phyloP scores from a whole-genome alignment of 495 filamentous ascomycete genomes.

The Bathelium albidoporum region DNA sequence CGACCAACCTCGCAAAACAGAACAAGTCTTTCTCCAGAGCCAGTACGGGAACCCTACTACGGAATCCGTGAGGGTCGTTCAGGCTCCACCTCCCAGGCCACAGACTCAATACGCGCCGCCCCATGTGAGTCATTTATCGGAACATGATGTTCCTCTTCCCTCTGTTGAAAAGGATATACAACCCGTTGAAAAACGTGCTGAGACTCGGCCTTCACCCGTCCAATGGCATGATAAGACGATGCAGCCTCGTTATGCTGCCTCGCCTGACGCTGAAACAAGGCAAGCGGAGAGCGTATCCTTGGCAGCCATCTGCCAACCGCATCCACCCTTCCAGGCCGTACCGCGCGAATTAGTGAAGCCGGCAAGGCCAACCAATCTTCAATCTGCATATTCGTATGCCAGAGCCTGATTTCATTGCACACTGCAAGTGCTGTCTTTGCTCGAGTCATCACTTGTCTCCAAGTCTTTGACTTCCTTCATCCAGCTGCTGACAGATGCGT shows the following conservation, averaged over 20 bases:
- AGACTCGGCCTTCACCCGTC: neutral
- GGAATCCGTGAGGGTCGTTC: neutral
- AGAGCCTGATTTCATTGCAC: neutral
- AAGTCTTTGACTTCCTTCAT: neutral
- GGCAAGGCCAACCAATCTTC: neutral
- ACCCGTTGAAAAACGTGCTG: too few species aligned
- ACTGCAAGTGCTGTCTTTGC: neutral
- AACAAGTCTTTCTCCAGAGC: neutral
- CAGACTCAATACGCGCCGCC: neutral
- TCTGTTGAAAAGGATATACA: neutral
- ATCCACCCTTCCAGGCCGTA: neutral
- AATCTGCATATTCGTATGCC: neutral
- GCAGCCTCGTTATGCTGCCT: neutral
- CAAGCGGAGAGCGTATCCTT: neutral
- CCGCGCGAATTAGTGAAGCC: neutral
- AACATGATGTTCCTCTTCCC: slow-evolving; percentile 3
- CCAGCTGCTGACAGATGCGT: neutral
- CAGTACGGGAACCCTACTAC: neutral
- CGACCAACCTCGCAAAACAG: neutral
- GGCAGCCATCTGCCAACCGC: neutral
- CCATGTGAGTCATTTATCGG: neutral
- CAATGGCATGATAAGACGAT: neutral
- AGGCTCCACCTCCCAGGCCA: neutral
- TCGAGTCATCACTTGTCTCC: neutral
- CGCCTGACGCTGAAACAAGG: neutral